Conservation (phyloP, 352 stramenopile genomes). For the Pythium sp. region DNA sequence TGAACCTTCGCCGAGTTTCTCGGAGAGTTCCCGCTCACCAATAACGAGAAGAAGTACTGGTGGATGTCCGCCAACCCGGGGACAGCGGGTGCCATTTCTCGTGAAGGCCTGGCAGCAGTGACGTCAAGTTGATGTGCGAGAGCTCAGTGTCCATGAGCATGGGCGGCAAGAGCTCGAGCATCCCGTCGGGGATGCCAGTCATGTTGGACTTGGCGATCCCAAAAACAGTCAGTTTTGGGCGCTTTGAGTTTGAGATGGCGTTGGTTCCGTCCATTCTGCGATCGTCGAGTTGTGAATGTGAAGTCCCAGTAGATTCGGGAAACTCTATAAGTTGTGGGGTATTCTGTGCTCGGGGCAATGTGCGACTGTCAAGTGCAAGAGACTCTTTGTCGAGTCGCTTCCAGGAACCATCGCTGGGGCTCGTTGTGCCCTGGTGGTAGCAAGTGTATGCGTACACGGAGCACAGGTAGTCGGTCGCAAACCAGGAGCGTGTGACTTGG, state of each 20-base stretch:
- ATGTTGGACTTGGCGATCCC: constrained; percentile 11
- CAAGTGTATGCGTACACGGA: constrained; percentile 23
- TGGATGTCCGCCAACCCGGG: constrained; percentile 15
- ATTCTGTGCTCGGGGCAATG: constrained; percentile 12
- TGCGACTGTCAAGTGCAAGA: constrained; percentile 10
- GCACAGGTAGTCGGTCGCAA: constrained; percentile 21
- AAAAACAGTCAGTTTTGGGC: constrained; percentile 3
- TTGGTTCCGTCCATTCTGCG: constrained; percentile 6
- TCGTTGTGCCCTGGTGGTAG: neutral
- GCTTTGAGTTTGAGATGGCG: neutral
- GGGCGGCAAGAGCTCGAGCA: constrained; percentile 4
- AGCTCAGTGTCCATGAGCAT: constrained; percentile 9
- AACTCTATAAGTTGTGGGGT: neutral
- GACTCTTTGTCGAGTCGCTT: neutral
- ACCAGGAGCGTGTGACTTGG: constrained; percentile 9
- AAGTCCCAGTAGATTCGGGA: constrained; percentile 6
- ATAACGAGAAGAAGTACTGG: constrained; percentile 18
- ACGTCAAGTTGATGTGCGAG: constrained; percentile 12
- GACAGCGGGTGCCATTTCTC: constrained; percentile 6
- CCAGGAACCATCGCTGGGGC: constrained; percentile 4
- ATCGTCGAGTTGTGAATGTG: constrained; percentile 14
- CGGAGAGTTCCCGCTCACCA: neutral
- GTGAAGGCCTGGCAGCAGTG: constrained; percentile 12
- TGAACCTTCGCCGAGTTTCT: neutral
- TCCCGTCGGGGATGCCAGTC: constrained; percentile 8